Evolutionary conservation across 345 rosid species (phyloP), one percentile per base, ranked within the genome.

Genomic region (Eucalyptus leucophloia): DNA sequence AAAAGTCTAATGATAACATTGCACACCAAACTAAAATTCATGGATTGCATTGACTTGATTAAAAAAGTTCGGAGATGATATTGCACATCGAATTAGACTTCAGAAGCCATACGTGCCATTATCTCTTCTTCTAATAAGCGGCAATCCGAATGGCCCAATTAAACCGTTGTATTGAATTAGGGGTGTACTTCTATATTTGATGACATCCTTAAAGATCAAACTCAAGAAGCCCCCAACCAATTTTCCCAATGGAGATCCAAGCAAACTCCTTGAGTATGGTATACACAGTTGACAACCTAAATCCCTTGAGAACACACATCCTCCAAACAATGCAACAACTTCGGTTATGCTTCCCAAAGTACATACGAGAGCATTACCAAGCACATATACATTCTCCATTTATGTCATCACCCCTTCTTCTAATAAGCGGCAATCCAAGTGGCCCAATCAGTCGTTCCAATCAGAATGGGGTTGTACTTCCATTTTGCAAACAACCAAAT

Each of bases 71-170:
- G 15, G 4, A 58, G 0, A 58, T 26, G 4, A 60, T 14, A 12
- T 60, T 28, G 1, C 37, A n/a, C 5, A 65, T 30, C 5, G 3
- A 28, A 62, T 4, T 2, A 65, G 2, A 65, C 7, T 65, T 65
- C 2, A n/a, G 0, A 28, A 12, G 0, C 17, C 15, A 30, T 14
- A 14, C 3, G 0, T 65, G 10, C 10, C 37, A 14, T 65, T n/a
- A 65, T n/a, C 5, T 32, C 37, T 65, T 30, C 37, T 30, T 65
- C 11, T 7, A 7, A n/a, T 65, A 30, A n/a, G 10, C 1, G 5
- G 37, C 72, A 4, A 62, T 32, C 3, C 5, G 1, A 62, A 32
- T 14, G 72, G 34, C 72, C 9, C 1, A 19, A 30, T 65, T 65
- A 65, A 32, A 6, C 4, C 8, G 3, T 14, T 4, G 19, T 15